phyloP scores from a whole-genome alignment of 441 rosid genomes.

The Aquilaria agallochum region DNA sequence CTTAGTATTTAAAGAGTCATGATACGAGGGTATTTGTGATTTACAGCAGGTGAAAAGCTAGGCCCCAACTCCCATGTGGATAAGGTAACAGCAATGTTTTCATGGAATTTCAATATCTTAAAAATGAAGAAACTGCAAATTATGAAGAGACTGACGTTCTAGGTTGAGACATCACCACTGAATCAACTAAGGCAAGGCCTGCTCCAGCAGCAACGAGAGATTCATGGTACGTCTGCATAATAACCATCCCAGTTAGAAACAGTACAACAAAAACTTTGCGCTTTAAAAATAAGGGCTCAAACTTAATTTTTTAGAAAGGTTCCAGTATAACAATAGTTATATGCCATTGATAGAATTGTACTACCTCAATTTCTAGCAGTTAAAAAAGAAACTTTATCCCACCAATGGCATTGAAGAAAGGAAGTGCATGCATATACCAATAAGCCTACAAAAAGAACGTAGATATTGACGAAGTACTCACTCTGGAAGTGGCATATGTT shows the following conservation, averaged over 20 bases:
- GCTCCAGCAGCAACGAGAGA: constrained; percentile 95
- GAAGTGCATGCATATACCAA: neutral
- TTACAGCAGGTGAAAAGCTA: constrained; percentile 10
- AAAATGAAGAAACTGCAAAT: too few relatives aligned
- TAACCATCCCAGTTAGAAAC: constrained; percentile 1
- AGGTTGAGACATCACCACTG: constrained; percentile 90
- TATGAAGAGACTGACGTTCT: constrained; percentile 42
- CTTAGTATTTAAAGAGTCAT: neutral
- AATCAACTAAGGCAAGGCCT: constrained; percentile 82
- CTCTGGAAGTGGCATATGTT: constrained; percentile 89
- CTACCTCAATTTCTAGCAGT: too few relatives aligned
- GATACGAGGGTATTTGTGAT: constrained; percentile 1
- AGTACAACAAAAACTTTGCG: too few relatives aligned
- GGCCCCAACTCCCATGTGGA: constrained; percentile 2
- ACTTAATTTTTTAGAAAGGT: too few relatives aligned
- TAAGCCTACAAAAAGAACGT: constrained; percentile 1
- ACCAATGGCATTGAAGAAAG: too few relatives aligned
- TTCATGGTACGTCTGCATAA: constrained; percentile 82
- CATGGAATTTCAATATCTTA: neutral
- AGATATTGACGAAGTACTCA: constrained; percentile 27
- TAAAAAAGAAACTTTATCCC: too few relatives aligned
- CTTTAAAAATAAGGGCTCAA: too few relatives aligned
- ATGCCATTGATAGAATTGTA: too few relatives aligned
- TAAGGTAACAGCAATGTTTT: constrained; percentile 4
- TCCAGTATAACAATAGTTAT: too few relatives aligned